Conservation (phyloP, 2,329 filamentous ascomycete genomes). For the Botrytis aclada region DNA sequence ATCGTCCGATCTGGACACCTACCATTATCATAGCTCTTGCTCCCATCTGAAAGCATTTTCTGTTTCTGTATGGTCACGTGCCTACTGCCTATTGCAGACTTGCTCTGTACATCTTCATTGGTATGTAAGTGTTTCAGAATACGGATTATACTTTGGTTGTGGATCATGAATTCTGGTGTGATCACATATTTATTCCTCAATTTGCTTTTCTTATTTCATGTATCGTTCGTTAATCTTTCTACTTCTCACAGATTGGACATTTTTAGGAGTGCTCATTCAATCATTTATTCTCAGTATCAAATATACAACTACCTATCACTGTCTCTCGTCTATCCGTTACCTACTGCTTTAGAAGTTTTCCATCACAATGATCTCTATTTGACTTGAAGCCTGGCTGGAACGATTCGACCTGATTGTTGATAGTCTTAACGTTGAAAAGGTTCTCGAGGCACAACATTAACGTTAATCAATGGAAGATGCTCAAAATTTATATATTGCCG, state of each 20-base stretch:
- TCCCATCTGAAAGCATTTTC: not conserved
- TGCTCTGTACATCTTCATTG: not conserved
- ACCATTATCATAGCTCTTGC: not conserved
- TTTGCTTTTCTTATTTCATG: not conserved
- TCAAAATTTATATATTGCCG: conserved; percentile 14
- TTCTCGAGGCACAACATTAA: not conserved
- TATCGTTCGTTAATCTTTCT: not conserved
- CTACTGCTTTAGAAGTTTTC: not conserved
- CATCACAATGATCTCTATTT: not conserved
- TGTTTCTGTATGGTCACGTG: not conserved
- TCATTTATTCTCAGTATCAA: not conserved
- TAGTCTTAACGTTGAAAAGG: not conserved
- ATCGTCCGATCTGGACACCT: not conserved
- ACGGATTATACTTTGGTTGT: not conserved
- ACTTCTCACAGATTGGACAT: not conserved
- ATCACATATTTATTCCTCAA: not conserved
- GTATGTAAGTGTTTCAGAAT: not conserved
- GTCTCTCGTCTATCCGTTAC: not conserved
- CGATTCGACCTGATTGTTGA: not conserved
- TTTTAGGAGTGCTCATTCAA: not conserved
- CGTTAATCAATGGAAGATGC: not conserved
- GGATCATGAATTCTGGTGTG: not conserved
- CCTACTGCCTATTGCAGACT: not conserved
- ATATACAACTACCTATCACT: not conserved
- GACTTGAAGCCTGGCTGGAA: not conserved